phyloP scores from a whole-genome alignment of 768 basidiomycete genomes.

The Vararia minispora region DNA sequence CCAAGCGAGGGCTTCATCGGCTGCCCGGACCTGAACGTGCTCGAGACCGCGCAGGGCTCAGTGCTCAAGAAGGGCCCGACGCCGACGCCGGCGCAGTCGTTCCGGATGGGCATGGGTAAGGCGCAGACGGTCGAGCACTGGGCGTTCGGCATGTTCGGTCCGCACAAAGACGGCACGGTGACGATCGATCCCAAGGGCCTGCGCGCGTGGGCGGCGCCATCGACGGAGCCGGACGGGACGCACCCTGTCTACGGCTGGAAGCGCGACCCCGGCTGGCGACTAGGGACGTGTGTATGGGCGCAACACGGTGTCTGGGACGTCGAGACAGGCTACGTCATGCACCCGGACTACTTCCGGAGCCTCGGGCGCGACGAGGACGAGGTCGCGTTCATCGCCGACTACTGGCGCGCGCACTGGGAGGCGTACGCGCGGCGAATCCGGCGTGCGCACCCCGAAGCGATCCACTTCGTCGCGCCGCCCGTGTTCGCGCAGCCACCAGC shows the following conservation, averaged over 20 bases:
- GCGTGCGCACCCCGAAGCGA: slow-evolving; percentile 62
- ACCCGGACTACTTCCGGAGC: slow-evolving; percentile 66
- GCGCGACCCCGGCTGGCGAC: slow-evolving; percentile 55
- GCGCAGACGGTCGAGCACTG: slow-evolving; percentile 75
- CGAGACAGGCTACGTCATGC: slow-evolving; percentile 51
- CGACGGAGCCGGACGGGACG: slow-evolving; percentile 36
- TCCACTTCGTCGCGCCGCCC: slow-evolving; percentile 86
- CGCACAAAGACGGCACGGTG: slow-evolving; percentile 58
- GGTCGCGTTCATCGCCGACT: slow-evolving; percentile 66
- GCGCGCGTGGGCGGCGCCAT: slow-evolving; percentile 65
- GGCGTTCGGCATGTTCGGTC: slow-evolving; percentile 72
- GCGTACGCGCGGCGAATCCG: slow-evolving; percentile 50
- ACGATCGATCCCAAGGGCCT: slow-evolving; percentile 78
- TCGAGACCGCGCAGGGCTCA: slow-evolving; percentile 57
- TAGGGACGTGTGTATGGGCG: slow-evolving; percentile 82
- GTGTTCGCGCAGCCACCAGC: slow-evolving; percentile 76
- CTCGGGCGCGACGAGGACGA: slow-evolving; percentile 25
- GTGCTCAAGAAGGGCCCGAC: slow-evolving; percentile 78
- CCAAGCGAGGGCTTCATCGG: slow-evolving; percentile 77
- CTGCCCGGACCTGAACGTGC: slow-evolving; percentile 53
- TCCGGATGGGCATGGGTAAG: slow-evolving; percentile 84
- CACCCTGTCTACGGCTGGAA: slow-evolving; percentile 78
- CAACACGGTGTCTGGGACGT: slow-evolving; percentile 85
- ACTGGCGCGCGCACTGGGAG: slow-evolving; percentile 66
- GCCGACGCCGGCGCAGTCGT: slow-evolving; percentile 75